These are phyloP conservation scores for Gillenia trifoliata DNA, from an alignment of 306 rosid genomes.

Conservation along the genomic window DNA sequence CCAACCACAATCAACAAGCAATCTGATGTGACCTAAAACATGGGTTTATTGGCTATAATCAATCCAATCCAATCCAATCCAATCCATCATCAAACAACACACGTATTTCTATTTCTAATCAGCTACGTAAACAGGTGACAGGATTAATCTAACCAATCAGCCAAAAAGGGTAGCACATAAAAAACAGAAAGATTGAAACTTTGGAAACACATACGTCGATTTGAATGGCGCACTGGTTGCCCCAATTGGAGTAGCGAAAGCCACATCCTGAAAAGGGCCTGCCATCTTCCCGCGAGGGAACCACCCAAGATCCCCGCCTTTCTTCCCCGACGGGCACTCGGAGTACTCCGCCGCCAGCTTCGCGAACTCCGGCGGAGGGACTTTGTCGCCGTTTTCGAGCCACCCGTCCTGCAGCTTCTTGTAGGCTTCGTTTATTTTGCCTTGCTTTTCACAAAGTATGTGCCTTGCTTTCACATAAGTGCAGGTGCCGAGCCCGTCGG, in stretches of 20 bases:
- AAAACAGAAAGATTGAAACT: background rate
- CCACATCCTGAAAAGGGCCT: slow-evolving; percentile 96
- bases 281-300: slow-evolving; percentile 99
- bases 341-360: slow-evolving; percentile 53
- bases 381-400: slow-evolving; percentile 89
- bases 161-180: background rate
- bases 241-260: slow-evolving; percentile 70
- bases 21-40: background rate
- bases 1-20: background rate
- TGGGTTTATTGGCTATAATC: background rate
- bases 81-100: background rate
- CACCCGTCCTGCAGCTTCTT: slow-evolving; percentile 97
- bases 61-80: background rate
- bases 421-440: slow-evolving; percentile 92
- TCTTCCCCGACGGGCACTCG: slow-evolving; percentile 97
- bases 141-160: background rate
- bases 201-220: slow-evolving; percentile 58
- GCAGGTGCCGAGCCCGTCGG: slow-evolving; percentile 94
- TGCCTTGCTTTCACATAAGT: slow-evolving; percentile 97
- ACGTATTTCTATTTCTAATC: background rate
- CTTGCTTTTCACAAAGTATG: slow-evolving; percentile 88
- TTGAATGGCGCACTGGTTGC: slow-evolving; percentile 90
- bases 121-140: background rate
- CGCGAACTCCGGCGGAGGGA: slow-evolving; percentile 93
- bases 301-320: slow-evolving; percentile 99